These are phyloP conservation scores for Fusarium transvaalense DNA, from an alignment of 2,329 filamentous ascomycete genomes.

Conservation along the genomic window DNA sequence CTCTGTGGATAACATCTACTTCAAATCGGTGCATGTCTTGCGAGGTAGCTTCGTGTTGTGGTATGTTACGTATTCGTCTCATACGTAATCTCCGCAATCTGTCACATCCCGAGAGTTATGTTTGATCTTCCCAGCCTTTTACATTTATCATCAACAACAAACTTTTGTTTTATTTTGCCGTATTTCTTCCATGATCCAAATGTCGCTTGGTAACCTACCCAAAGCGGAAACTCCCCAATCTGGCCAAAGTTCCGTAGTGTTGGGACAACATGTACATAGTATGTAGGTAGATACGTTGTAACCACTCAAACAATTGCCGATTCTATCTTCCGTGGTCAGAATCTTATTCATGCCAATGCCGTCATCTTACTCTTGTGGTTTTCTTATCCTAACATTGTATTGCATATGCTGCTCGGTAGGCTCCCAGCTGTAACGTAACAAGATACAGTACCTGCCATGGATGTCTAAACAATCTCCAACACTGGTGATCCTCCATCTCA, in stretches of 20 bases:
- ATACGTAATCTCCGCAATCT: conserved; percentile 31
- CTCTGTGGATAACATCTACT: conserved; percentile 27
- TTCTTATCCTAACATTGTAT: neutral
- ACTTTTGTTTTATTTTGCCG: conserved; percentile 2
- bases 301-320: conserved; percentile 6
- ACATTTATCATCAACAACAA: neutral
- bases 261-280: neutral
- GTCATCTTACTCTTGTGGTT: neutral
- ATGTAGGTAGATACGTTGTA: neutral
- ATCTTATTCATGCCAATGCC: neutral
- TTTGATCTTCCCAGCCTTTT: conserved; percentile 14
- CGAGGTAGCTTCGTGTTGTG: neutral
- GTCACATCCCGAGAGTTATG: conserved; percentile 23
- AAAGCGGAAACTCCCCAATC: conserved; percentile 10
- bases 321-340: conserved; percentile 5
- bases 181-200: conserved; percentile 6
- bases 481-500: conserved; percentile 13
- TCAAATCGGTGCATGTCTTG: conserved; percentile 5
- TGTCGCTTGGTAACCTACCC: conserved; percentile 15
- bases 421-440: conserved; percentile 2
- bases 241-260: conserved; percentile 11
- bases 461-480: neutral
- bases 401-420: neutral
- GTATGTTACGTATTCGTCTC: conserved; percentile 28
- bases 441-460: conserved; percentile 1